phyloP scores from a whole-genome alignment of 31 red algal species.

The Asparagopsis taxiformis region DNA sequence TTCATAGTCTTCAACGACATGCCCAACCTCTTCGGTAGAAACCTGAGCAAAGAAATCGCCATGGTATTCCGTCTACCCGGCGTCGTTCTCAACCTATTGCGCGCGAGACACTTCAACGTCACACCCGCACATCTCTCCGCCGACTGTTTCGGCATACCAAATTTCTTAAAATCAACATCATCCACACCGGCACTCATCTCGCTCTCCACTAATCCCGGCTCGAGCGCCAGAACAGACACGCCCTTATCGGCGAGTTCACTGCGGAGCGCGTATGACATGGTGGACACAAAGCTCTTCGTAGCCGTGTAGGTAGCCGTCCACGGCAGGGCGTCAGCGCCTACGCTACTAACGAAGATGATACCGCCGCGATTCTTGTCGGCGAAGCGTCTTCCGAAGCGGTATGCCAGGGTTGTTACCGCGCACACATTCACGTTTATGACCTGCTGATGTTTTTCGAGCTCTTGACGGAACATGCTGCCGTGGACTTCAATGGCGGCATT shows the following conservation, averaged over 20 bases:
- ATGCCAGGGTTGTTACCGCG: slow-evolving; percentile 62
- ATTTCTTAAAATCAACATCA: background rate
- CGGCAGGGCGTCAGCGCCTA: background rate
- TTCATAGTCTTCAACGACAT: background rate
- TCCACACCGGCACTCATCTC: background rate
- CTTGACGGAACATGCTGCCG: slow-evolving; percentile 61
- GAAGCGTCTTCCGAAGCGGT: slow-evolving; percentile 58
- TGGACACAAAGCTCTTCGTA: slow-evolving; percentile 15
- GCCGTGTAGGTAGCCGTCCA: slow-evolving; percentile 18
- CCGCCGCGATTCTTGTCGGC: background rate
- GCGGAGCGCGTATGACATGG: background rate
- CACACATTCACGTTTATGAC: slow-evolving; percentile 81
- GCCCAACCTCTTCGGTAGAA: background rate
- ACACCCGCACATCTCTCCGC: background rate
- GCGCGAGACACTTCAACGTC: background rate
- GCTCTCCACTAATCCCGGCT: slow-evolving; percentile 10
- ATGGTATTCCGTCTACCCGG: background rate
- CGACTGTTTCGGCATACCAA: background rate
- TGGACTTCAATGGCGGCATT: slow-evolving; percentile 86
- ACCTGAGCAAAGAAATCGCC: background rate
- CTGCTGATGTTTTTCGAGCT: slow-evolving; percentile 10
- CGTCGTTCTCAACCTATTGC: background rate
- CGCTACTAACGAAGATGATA: slow-evolving; percentile 14
- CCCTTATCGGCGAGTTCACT: background rate
- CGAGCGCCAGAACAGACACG: slow-evolving; percentile 1